Evolutionary conservation across 2,329 filamentous ascomycete species (phyloP).

Genomic region (Neopestalotiopsis rosae): DNA sequence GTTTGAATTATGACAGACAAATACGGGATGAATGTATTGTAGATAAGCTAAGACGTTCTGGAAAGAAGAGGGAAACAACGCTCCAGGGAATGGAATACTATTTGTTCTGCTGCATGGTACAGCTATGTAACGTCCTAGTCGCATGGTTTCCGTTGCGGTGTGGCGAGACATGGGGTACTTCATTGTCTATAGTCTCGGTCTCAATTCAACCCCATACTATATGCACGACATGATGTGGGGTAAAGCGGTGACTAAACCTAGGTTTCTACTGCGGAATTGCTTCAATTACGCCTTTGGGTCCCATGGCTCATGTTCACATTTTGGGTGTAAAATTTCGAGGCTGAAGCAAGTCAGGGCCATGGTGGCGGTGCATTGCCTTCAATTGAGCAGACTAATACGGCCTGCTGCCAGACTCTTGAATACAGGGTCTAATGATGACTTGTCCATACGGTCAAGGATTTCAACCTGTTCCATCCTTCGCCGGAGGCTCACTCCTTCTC

Average conservation of each 20-base stretch:
- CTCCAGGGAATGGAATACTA: neutral
- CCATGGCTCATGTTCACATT: too few relatives aligned
- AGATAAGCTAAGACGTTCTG: neutral
- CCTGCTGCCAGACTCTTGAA: conserved; percentile 4
- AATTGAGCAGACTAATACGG: conserved; percentile 10
- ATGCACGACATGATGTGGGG: too few relatives aligned
- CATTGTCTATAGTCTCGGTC: too few relatives aligned
- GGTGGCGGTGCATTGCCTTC: neutral
- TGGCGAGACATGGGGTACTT: too few relatives aligned
- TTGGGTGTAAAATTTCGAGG: neutral
- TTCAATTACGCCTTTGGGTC: too few relatives aligned
- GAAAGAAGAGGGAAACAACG: neutral
- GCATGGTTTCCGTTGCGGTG: too few relatives aligned
- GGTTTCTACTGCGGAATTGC: too few relatives aligned
- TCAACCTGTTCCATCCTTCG: conserved; percentile 6
- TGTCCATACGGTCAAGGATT: neutral
- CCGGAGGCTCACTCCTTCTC: neutral
- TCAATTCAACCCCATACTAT: too few relatives aligned
- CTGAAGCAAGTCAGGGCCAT: neutral
- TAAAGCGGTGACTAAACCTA: too few relatives aligned
- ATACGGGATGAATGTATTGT: neutral
- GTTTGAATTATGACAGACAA: neutral
- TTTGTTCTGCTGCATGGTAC: too few relatives aligned
- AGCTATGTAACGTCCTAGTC: too few relatives aligned
- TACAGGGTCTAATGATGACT: neutral